Evolutionary conservation across 129 eudicot species (phyloP).

Genomic region (Silybum marianum): DNA sequence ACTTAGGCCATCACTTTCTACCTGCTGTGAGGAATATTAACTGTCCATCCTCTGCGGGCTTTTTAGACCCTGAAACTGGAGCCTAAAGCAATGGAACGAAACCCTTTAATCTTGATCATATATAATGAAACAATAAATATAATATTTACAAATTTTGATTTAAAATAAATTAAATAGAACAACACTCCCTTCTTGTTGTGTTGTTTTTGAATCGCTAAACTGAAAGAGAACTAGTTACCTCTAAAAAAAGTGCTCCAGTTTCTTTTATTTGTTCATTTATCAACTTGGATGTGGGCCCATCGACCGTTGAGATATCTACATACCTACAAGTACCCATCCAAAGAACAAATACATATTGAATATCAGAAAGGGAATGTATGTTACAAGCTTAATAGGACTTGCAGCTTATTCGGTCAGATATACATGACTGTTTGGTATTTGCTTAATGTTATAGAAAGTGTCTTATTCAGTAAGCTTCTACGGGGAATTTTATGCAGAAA

Average conservation of each 20-base stretch:
- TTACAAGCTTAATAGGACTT: too few relatives aligned
- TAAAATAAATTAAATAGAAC: background rate
- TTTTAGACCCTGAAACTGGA: constrained; percentile 98
- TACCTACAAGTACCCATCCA: constrained; percentile 49
- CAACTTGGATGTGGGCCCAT: constrained; percentile 76
- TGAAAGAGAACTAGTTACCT: constrained; percentile 48
- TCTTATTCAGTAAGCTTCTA: too few relatives aligned
- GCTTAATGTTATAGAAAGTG: too few relatives aligned
- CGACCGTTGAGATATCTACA: constrained; percentile 95
- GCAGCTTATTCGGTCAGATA: too few relatives aligned
- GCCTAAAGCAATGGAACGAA: constrained; percentile 51
- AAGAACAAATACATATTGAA: background rate
- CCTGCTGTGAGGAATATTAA: constrained; percentile 92
- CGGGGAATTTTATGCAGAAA: too few relatives aligned
- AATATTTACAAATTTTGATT: background rate
- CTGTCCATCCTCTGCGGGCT: constrained; percentile 98
- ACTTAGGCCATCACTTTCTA: constrained; percentile 6
- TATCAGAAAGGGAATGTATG: too few relatives aligned
- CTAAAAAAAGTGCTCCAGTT: constrained; percentile 89
- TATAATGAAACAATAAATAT: background rate
- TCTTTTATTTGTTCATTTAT: constrained; percentile 63
- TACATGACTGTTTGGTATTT: too few relatives aligned
- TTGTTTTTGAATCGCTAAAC: background rate
- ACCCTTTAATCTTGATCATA: background rate
- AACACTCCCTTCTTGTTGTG: background rate